Percentiles rank a stretch among this genome's conserved stretches.
Evolutionary conservation across 2,329 filamentous ascomycete species (phyloP).

Genomic region (Aspergillus oerlinghausenensis): DNA sequence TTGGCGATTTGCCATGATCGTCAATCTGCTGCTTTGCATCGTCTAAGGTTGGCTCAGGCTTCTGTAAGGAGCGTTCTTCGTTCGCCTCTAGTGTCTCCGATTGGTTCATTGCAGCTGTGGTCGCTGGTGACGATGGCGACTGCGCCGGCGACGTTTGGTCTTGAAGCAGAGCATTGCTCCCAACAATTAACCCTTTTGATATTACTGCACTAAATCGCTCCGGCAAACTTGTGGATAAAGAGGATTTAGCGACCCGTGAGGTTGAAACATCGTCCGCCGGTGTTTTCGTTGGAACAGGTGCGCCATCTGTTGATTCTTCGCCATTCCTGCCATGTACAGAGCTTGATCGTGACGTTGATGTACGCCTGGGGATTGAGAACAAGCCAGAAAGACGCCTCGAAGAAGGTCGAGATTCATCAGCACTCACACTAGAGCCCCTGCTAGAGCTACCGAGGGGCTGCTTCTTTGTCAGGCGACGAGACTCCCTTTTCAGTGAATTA

Average conservation of each 20-base stretch:
- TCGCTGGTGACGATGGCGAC: conserved; percentile 12
- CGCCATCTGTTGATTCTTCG: background rate
- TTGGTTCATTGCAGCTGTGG: conserved; percentile 16
- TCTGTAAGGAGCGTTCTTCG: conserved; percentile 16
- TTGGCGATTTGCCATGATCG: background rate
- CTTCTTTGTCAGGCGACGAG: conserved; percentile 34
- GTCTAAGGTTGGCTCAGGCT: background rate
- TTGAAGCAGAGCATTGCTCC: conserved; percentile 17
- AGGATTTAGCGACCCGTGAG: conserved; percentile 10
- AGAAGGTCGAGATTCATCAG: conserved; percentile 23
- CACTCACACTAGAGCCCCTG: conserved; percentile 27
- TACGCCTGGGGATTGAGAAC: conserved; percentile 24
- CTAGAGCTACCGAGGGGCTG: conserved; percentile 27
- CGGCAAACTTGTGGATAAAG: conserved; percentile 22
- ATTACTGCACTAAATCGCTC: conserved; percentile 28
- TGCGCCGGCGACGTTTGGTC: conserved; percentile 8
- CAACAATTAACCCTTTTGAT: conserved; percentile 25
- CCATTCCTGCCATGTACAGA: conserved; percentile 20
- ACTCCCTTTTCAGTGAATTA: conserved; percentile 14
- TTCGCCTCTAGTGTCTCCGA: conserved; percentile 15
- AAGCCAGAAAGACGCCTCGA: conserved; percentile 21
- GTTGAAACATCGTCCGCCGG: conserved; percentile 3
- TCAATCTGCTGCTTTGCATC: background rate
- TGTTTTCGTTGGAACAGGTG: background rate
- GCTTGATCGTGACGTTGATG: conserved; percentile 25